Percentiles rank a stretch among this genome's conserved stretches.
These are phyloP conservation scores for Lipomyces kockii DNA, from an alignment of 805 yeast genomes.

Conservation along the genomic window DNA sequence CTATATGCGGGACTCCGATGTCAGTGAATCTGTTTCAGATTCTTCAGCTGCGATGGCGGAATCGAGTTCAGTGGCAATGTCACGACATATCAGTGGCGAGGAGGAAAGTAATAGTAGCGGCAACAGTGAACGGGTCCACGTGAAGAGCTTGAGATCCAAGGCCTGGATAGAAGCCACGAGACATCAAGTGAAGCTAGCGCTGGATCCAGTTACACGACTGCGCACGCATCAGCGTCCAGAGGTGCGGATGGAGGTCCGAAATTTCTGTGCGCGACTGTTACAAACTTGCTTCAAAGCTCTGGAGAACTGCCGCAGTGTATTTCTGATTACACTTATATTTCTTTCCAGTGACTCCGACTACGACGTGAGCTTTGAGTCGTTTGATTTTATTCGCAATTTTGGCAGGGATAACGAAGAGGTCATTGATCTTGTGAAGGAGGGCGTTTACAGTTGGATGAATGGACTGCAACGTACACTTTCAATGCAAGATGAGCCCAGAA, in stretches of 20 bases:
- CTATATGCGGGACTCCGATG: background rate
- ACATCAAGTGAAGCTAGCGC: slow-evolving; percentile 54
- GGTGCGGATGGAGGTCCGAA: slow-evolving; percentile 45
- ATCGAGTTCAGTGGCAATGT: slow-evolving; percentile 25
- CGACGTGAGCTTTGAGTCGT: slow-evolving; percentile 10
- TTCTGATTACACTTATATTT: slow-evolving; percentile 47
- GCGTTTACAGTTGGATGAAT: slow-evolving; percentile 42
- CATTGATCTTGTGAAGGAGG: slow-evolving; percentile 28
- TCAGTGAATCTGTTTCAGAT: slow-evolving; percentile 1
- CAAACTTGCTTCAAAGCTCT: slow-evolving; percentile 47
- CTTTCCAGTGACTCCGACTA: slow-evolving; percentile 32
- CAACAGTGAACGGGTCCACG: background rate
- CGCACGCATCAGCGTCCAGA: slow-evolving; percentile 44
- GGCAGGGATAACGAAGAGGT: slow-evolving; percentile 23
- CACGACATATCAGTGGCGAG: slow-evolving; percentile 31
- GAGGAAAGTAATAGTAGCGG: background rate
- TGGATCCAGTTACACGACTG: slow-evolving; percentile 47
- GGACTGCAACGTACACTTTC: slow-evolving; percentile 39
- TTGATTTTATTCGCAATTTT: slow-evolving; percentile 10
- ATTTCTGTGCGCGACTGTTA: slow-evolving; percentile 45
- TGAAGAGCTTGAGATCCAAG: slow-evolving; percentile 47
- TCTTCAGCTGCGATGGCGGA: background rate
- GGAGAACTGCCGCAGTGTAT: slow-evolving; percentile 46
- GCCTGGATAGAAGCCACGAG: slow-evolving; percentile 63
- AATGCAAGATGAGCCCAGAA: slow-evolving; percentile 39